phyloP scores from a whole-genome alignment of 352 stramenopile genomes.

The Phytophthora lateralis region DNA sequence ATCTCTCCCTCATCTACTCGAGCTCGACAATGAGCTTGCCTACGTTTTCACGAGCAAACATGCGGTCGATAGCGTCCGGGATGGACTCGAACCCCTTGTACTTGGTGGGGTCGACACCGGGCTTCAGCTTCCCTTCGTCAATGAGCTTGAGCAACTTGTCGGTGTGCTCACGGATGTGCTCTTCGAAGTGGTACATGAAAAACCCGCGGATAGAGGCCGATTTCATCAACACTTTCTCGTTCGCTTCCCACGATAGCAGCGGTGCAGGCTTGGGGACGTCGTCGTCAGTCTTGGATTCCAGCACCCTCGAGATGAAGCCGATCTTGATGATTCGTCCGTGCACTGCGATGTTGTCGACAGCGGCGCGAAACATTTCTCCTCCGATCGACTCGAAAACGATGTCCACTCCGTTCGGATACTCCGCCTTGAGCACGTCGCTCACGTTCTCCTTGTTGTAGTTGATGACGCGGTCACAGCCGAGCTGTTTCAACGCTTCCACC shows the following conservation, averaged over 20 bases:
- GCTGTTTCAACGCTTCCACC: constrained; percentile 51
- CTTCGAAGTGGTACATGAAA: constrained; percentile 38
- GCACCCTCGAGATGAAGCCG: constrained; percentile 34
- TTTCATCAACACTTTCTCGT: constrained; percentile 42
- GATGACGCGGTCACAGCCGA: constrained; percentile 59
- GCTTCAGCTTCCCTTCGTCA: constrained; percentile 47
- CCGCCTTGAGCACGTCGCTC: constrained; percentile 39
- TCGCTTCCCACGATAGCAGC: constrained; percentile 31
- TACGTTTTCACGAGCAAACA: constrained; percentile 57
- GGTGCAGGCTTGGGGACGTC: constrained; percentile 12
- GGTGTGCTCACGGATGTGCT: constrained; percentile 45
- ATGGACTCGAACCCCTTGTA: constrained; percentile 60
- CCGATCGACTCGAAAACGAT: constrained; percentile 43
- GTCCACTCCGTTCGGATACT: constrained; percentile 44
- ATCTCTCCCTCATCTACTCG: constrained; percentile 6
- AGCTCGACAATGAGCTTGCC: constrained; percentile 74
- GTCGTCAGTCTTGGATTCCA: constrained; percentile 28
- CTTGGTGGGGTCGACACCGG: constrained; percentile 37
- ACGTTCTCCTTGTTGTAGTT: constrained; percentile 68
- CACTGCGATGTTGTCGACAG: constrained; percentile 36
- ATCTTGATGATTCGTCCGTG: constrained; percentile 38
- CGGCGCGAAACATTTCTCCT: constrained; percentile 36
- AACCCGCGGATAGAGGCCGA: constrained; percentile 45
- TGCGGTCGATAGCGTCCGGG: constrained; percentile 50
- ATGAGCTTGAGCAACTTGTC: constrained; percentile 47